A percentile compares a stretch with the other conserved stretches of the same genome.
Evolutionary conservation across 257 asterid species (phyloP).

Genomic region (Solanum appendiculatum): DNA sequence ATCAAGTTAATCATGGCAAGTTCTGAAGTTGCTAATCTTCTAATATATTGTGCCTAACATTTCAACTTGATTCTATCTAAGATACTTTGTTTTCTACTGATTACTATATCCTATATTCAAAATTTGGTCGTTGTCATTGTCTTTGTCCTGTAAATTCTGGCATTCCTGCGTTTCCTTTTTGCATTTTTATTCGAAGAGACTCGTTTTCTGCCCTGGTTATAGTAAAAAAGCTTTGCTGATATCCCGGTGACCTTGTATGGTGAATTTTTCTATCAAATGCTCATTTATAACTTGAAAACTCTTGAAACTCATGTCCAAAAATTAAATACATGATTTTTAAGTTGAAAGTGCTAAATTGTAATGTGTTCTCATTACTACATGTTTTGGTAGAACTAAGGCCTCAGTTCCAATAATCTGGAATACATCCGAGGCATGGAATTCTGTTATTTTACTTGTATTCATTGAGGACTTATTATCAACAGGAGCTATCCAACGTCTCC

Average conservation of each 20-base stretch:
- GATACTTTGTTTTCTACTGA: not conserved
- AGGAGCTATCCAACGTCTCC: constrained; percentile 93
- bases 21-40: constrained; percentile 7
- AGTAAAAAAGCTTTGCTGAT: not conserved
- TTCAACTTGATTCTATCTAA: not conserved
- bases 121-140: not conserved
- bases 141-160: not conserved
- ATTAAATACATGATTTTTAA: not conserved
- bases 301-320: not conserved
- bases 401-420: not conserved
- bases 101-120: not conserved
- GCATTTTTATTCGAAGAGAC: not conserved
- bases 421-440: not conserved
- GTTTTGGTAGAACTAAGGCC: not conserved
- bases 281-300: not conserved
- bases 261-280: not conserved
- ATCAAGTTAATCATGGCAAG: constrained; percentile 88
- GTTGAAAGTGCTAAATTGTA: not conserved
- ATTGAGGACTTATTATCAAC: constrained; percentile 7
- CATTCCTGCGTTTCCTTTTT: not conserved
- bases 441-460: not conserved
- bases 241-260: not conserved
- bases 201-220: not conserved
- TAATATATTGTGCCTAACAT: not conserved
- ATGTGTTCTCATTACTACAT: not conserved